Conservation (phyloP, 2,329 filamentous ascomycete species). For the Gliomastix tumulicola region DNA sequence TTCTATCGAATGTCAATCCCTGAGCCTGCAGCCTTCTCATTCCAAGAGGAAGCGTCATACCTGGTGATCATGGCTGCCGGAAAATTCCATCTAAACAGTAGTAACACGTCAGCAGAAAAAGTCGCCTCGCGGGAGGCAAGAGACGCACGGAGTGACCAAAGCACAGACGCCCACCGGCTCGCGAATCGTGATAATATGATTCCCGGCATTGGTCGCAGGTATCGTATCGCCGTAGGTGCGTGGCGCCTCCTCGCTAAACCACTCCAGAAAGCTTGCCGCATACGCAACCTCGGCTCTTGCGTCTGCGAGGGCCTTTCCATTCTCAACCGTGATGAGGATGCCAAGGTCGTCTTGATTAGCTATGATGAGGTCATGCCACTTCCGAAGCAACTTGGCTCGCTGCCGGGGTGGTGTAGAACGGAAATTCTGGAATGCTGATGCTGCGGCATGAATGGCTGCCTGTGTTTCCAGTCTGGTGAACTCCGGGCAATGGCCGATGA, state of each 20-base stretch:
- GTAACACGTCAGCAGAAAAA: no score
- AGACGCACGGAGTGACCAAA: conserved; percentile 56
- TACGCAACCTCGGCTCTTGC: conserved; percentile 51
- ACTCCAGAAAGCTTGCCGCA: conserved; percentile 54
- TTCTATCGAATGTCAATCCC: no score
- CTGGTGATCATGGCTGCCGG: conserved; percentile 14
- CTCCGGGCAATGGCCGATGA: conserved; percentile 40
- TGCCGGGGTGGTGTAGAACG: conserved; percentile 52
- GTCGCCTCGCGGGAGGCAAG: no score
- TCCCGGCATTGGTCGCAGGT: conserved; percentile 50
- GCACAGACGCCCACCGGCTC: conserved; percentile 69
- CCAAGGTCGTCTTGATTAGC: conserved; percentile 62
- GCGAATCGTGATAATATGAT: conserved; percentile 71
- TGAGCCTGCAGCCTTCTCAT: no score
- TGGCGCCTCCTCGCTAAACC: conserved; percentile 60
- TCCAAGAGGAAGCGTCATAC: no score
- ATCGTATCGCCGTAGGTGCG: conserved; percentile 46
- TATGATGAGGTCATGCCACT: conserved; percentile 61
- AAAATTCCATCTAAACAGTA: conserved; percentile 64
- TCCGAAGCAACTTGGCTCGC: conserved; percentile 51
- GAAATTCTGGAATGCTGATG: conserved; percentile 49
- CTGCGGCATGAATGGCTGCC: conserved; percentile 62
- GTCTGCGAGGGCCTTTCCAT: conserved; percentile 61
- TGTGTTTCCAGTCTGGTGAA: conserved; percentile 63
- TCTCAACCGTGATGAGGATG: conserved; percentile 63